These are phyloP conservation scores for Parascedosporium putredinis DNA, from an alignment of 2,329 filamentous ascomycete species.

Conservation along the genomic window DNA sequence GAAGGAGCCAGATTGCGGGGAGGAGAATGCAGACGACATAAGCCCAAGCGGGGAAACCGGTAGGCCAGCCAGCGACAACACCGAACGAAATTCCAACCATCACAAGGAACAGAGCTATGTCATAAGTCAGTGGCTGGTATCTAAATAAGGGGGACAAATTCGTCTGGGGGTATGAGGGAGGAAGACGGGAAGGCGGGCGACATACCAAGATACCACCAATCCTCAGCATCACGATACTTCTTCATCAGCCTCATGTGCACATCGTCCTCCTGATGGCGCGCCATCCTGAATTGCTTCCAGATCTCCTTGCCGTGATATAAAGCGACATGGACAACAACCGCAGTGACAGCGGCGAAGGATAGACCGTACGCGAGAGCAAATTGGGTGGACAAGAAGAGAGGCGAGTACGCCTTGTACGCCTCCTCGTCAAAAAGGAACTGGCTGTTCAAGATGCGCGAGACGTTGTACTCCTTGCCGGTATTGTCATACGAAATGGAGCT, in stretches of 20 bases:
- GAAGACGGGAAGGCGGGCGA: conserved; percentile 6
- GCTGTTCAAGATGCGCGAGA: conserved; percentile 37
- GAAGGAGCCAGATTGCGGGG: conserved; percentile 47
- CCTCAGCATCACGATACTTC: conserved; percentile 47
- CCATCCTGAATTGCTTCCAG: conserved; percentile 42
- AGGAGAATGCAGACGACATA: conserved; percentile 47
- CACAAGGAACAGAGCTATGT: conserved; percentile 34
- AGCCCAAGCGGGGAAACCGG: conserved; percentile 47
- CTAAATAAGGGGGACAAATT: too few relatives aligned
- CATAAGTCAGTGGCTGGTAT: too few relatives aligned
- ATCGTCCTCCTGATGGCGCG: conserved; percentile 46
- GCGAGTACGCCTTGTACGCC: conserved; percentile 45
- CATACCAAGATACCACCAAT: conserved; percentile 49
- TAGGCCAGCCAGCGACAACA: conserved; percentile 44
- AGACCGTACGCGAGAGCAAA: conserved; percentile 52
- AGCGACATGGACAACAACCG: conserved; percentile 45
- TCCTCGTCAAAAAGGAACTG: conserved; percentile 38
- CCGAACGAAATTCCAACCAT: conserved; percentile 46
- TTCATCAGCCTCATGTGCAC: conserved; percentile 52
- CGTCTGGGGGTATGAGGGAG: too few relatives aligned
- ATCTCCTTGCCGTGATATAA: conserved; percentile 47
- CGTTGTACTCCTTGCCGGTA: conserved; percentile 38
- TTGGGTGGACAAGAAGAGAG: conserved; percentile 53
- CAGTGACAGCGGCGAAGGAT: conserved; percentile 56
- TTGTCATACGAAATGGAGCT: conserved; percentile 47